Base-by-base conservation (phyloP, 225 moss, liverwort and hornwort genomes). In the Climacium dendroides region DNA sequence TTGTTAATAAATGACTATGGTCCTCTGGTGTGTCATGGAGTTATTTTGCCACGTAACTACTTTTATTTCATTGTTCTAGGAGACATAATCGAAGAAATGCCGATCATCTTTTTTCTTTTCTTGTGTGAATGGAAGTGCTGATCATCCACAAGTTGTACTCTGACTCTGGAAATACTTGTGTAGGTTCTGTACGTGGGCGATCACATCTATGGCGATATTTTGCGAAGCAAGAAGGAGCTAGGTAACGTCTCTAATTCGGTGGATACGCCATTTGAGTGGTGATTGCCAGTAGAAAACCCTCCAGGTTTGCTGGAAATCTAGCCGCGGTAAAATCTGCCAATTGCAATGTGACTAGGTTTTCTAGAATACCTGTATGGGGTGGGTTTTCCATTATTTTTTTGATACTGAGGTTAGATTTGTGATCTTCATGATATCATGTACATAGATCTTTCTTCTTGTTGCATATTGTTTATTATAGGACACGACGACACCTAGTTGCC, bases 161-260 rank as follows among this genome's bases (percentile, higher is more conserved):
- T 82, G 78, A 85, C 73, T 61, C 78, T 80, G 83, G 64, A 62
- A 76, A 45, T 32, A n/a, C 78, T 77, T 72, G 10, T 84, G 75
- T 89, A 98, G 98, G 96, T 98, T 79, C 87, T 98, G 85, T 98
- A 98, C 87, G 98, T 93, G 79, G 98, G 98, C 85, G 98, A 97
- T 85, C 98, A 98, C 85, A 98, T 98, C 50, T 98, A 98, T 89
- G 98, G 97, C 41, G 98, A 98, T 91, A 98, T 98, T 84, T 88
- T 98, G 88, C 90, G 97, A 89, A 98, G 98, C 95, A 98, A 98
- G 92, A 98, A 98, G 81, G 97, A 96, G 91, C 93, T 97, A 72
- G 97, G 96, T 97, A 93, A 83, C 76, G 54, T n/a, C 39, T 52
- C 50, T 90, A 63, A 78, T 55, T 66, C 26, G 74, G 50, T 73